Percentiles rank a stretch among this genome's conserved stretches.
phyloP scores from a whole-genome alignment of 129 eudicot species.

The Flaveria robusta region DNA sequence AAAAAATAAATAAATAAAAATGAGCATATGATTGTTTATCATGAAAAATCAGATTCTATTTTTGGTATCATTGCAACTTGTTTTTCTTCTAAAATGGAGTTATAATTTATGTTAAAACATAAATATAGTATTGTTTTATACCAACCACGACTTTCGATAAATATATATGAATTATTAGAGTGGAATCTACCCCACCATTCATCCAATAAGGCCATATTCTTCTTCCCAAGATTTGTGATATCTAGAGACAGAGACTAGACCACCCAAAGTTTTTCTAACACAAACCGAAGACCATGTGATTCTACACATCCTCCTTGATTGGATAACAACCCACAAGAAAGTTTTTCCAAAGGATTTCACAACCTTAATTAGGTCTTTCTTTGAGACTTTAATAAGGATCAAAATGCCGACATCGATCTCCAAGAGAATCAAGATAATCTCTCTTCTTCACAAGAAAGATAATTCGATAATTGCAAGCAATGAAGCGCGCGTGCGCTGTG shows the following conservation, averaged over 20 bases:
- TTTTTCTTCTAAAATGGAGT: too few relatives aligned
- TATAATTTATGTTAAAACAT: too few relatives aligned
- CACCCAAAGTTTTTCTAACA: slow-evolving; percentile 2
- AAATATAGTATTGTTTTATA: not conserved
- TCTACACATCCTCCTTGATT: not conserved
- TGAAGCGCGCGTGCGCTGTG: too few relatives aligned
- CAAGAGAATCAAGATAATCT: not conserved
- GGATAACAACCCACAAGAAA: not conserved
- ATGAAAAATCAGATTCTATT: too few relatives aligned
- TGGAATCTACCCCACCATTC: slow-evolving; percentile 9
- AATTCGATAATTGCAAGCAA: too few relatives aligned
- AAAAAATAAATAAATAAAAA: too few relatives aligned
- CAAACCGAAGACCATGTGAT: slow-evolving; percentile 10
- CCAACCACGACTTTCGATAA: not conserved
- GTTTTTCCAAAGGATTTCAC: not conserved
- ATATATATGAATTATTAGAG: not conserved
- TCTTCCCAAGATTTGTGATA: slow-evolving; percentile 11
- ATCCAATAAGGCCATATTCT: slow-evolving; percentile 2
- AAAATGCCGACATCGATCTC: not conserved
- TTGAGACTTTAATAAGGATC: not conserved
- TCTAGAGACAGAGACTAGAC: slow-evolving; percentile 4
- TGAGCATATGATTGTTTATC: too few relatives aligned
- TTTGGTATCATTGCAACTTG: too few relatives aligned
- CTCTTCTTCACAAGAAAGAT: not conserved
- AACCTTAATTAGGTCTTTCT: not conserved